phyloP scores from a whole-genome alignment of 2,329 filamentous ascomycete genomes.

The Annulohypoxylon truncatum region DNA sequence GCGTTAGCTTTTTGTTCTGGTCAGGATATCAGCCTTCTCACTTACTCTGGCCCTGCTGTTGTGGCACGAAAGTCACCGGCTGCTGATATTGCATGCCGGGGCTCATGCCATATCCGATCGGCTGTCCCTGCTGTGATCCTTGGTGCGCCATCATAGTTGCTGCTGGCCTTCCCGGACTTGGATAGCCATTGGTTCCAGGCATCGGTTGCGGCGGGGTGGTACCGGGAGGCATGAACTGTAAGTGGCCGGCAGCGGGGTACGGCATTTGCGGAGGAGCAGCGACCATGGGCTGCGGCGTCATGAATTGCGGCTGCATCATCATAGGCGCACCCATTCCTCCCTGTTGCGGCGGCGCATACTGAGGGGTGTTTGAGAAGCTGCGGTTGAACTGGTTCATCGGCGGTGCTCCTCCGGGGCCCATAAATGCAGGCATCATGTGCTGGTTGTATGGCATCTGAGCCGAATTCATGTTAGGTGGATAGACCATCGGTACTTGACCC shows the following conservation, averaged over 20 bases:
- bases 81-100: constrained; percentile 80
- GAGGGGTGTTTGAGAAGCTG: constrained; percentile 76
- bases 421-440: constrained; percentile 76
- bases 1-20: constrained; percentile 52
- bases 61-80: constrained; percentile 73
- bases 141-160: constrained; percentile 96
- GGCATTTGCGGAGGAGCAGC: constrained; percentile 81
- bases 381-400: constrained; percentile 76
- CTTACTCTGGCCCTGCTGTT: constrained; percentile 80
- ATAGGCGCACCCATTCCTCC: constrained; percentile 80
- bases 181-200: constrained; percentile 79
- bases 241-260: constrained; percentile 74
- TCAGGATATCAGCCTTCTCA: constrained; percentile 48
- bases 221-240: constrained; percentile 71
- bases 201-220: constrained; percentile 67
- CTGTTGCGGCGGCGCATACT: constrained; percentile 78
- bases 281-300: constrained; percentile 77
- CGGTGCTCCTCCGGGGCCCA: constrained; percentile 74
- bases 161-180: constrained; percentile 82
- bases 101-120: constrained; percentile 80
- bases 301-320: constrained; percentile 86
- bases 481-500: constrained; percentile 75
- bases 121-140: constrained; percentile 91
- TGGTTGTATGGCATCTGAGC: constrained; percentile 78
- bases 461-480: constrained; percentile 74